These are phyloP conservation scores for Letharia columbiana DNA, from an alignment of 495 filamentous ascomycete species.

Conservation along the genomic window DNA sequence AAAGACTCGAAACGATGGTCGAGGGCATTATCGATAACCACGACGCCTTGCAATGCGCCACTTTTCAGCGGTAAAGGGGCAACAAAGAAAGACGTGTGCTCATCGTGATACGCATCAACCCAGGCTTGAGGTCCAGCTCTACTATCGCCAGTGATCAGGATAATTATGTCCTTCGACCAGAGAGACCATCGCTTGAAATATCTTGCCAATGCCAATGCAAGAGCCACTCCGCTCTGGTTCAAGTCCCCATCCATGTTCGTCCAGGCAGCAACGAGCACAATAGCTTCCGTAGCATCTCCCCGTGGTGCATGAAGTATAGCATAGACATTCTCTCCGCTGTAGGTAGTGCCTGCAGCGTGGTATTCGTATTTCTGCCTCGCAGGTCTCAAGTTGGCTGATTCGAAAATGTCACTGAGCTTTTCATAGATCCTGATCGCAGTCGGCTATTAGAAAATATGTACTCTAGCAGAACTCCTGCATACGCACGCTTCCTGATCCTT, in stretches of 20 bases:
- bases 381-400: slow-evolving; percentile 70
- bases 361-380: slow-evolving; percentile 81
- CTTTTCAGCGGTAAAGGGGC: slow-evolving; percentile 81
- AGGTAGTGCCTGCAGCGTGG: slow-evolving; percentile 58
- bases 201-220: slow-evolving; percentile 75
- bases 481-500: slow-evolving; percentile 43
- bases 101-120: slow-evolving; percentile 95
- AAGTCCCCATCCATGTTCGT: slow-evolving; percentile 68
- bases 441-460: slow-evolving; percentile 29
- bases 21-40: slow-evolving; percentile 89
- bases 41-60: slow-evolving; percentile 82
- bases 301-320: slow-evolving; percentile 90
- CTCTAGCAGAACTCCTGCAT: slow-evolving; percentile 36
- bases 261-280: slow-evolving; percentile 87
- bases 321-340: slow-evolving; percentile 84
- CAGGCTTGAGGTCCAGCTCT: slow-evolving; percentile 88
- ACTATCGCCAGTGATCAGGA: slow-evolving; percentile 82
- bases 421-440: slow-evolving; percentile 47
- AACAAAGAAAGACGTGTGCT: slow-evolving; percentile 58
- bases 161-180: slow-evolving; percentile 98
- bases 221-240: slow-evolving; percentile 78
- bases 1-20: slow-evolving; percentile 73
- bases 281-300: slow-evolving; percentile 95
- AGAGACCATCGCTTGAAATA: slow-evolving; percentile 98
- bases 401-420: slow-evolving; percentile 64